These are phyloP conservation scores for Fusarium pseudoanthophilum DNA, from an alignment of 2,329 filamentous ascomycete genomes.

Conservation along the genomic window DNA sequence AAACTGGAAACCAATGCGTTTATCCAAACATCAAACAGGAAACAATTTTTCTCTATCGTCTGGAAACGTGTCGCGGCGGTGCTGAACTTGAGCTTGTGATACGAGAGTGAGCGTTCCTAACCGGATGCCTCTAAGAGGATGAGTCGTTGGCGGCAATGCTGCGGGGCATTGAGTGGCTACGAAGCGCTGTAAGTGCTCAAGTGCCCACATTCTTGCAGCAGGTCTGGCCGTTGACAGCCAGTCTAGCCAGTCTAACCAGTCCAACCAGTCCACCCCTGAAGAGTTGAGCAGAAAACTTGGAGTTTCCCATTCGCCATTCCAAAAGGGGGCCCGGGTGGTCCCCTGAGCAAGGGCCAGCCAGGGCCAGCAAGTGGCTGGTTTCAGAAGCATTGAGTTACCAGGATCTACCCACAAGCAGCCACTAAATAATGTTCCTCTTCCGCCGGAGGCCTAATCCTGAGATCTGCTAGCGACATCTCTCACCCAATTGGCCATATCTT, in stretches of 20 bases:
- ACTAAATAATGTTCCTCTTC: slow-evolving; percentile 29
- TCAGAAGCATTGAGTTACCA: slow-evolving; percentile 36
- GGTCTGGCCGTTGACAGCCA: slow-evolving; percentile 30
- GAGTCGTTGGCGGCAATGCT: slow-evolving; percentile 34
- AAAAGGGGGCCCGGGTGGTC: slow-evolving; percentile 22
- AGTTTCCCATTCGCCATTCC: slow-evolving; percentile 19
- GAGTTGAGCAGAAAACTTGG: slow-evolving; percentile 25
- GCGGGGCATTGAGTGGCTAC: slow-evolving; percentile 39
- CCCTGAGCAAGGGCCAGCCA: slow-evolving; percentile 31
- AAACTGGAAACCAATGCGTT: slow-evolving; percentile 4
- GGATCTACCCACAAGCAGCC: slow-evolving; percentile 30
- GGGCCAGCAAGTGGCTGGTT: slow-evolving; percentile 41
- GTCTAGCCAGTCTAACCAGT: slow-evolving; percentile 6
- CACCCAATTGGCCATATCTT: slow-evolving; percentile 35
- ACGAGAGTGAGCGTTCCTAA: slow-evolving; percentile 19
- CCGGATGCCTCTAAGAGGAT: slow-evolving; percentile 40
- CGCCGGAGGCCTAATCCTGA: slow-evolving; percentile 30
- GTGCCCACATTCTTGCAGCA: slow-evolving; percentile 16
- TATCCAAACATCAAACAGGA: slow-evolving; percentile 35
- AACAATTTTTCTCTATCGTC: background rate
- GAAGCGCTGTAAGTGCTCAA: slow-evolving; percentile 27
- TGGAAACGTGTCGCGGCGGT: slow-evolving; percentile 20
- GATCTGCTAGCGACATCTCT: slow-evolving; percentile 37
- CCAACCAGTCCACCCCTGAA: slow-evolving; percentile 17
- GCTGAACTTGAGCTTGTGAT: slow-evolving; percentile 19